Conservation (phyloP, 2,329 filamentous ascomycete species). For the Talaromyces sp. region DNA sequence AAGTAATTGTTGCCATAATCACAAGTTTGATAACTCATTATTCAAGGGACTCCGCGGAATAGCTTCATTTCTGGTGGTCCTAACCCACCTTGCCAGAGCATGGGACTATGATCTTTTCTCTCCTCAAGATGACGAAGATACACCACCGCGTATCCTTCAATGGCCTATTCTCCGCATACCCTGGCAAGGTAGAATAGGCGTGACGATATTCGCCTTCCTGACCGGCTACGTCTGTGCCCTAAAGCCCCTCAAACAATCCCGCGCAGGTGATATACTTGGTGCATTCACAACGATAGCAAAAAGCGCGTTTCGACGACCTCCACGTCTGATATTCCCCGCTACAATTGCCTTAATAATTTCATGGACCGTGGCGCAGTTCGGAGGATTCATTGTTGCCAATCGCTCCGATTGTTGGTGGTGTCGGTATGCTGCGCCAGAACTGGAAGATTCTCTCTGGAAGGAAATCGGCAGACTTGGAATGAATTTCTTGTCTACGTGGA, state of each 20-base stretch:
- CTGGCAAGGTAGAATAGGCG: conserved; percentile 57
- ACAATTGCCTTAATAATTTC: conserved; percentile 55
- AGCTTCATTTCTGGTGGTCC: conserved; percentile 56
- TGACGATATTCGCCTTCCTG: conserved; percentile 60
- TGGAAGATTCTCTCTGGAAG: conserved; percentile 47
- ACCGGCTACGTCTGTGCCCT: conserved; percentile 60
- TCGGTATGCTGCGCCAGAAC: conserved; percentile 51
- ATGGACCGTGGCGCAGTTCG: conserved; percentile 53
- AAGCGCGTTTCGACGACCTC: conserved; percentile 57
- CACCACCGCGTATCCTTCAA: conserved; percentile 51
- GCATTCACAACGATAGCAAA: conserved; percentile 55
- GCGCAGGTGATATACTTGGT: conserved; percentile 48
- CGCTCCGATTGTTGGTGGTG: conserved; percentile 56
- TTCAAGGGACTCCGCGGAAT: conserved; percentile 55
- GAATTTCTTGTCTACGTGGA: conserved; percentile 55
- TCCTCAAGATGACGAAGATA: conserved; percentile 48
- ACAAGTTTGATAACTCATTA: background rate
- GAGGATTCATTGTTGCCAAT: conserved; percentile 52
- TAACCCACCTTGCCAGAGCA: conserved; percentile 56
- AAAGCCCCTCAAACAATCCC: conserved; percentile 56
- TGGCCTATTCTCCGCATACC: conserved; percentile 58
- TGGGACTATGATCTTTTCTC: conserved; percentile 57
- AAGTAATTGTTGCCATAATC: background rate
- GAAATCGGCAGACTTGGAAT: conserved; percentile 50
- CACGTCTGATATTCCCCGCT: conserved; percentile 56